A percentile compares a stretch with the other conserved stretches of the same genome.
Conservation (phyloP, 805 yeast genomes). For the Candida sithepensis region DNA sequence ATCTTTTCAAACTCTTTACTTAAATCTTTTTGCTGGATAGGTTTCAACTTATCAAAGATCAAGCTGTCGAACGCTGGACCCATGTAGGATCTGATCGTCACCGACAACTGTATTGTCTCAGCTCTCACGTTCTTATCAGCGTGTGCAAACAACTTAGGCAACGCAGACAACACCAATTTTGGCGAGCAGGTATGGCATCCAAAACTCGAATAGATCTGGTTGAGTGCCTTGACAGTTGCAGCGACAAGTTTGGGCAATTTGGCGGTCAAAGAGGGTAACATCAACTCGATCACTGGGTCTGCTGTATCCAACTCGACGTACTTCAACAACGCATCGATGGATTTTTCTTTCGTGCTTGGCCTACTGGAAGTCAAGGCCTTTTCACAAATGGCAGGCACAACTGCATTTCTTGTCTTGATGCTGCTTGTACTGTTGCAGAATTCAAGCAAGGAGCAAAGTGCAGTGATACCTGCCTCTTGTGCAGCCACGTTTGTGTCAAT, state of each 20-base stretch:
- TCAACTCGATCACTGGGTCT: constrained; percentile 60
- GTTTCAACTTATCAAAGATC: constrained; percentile 71
- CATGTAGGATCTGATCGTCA: constrained; percentile 70
- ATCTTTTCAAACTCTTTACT: constrained; percentile 60
- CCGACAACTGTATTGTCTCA: constrained; percentile 66
- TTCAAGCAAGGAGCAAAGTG: constrained; percentile 52
- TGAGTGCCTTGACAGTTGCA: constrained; percentile 56
- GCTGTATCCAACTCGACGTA: constrained; percentile 67
- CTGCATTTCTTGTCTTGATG: constrained; percentile 36
- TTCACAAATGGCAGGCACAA: constrained; percentile 60
- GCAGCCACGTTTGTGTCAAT: constrained; percentile 87
- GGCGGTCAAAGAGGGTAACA: constrained; percentile 58
- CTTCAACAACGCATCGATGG: constrained; percentile 58
- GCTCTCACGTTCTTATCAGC: constrained; percentile 84
- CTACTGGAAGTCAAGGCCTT: constrained; percentile 78
- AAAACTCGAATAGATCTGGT: constrained; percentile 52
- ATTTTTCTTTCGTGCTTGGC: constrained; percentile 64
- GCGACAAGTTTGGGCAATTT: constrained; percentile 76
- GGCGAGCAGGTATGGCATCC: constrained; percentile 65
- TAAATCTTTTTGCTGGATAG: constrained; percentile 87
- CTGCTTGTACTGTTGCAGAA: constrained; percentile 48
- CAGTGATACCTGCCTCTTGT: constrained; percentile 72
- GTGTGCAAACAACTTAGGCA: constrained; percentile 75
- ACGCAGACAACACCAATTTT: constrained; percentile 47
- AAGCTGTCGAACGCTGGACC: constrained; percentile 58